These are phyloP conservation scores for Diplocarpon mali DNA, from an alignment of 2,329 filamentous ascomycete species.

Conservation along the genomic window DNA sequence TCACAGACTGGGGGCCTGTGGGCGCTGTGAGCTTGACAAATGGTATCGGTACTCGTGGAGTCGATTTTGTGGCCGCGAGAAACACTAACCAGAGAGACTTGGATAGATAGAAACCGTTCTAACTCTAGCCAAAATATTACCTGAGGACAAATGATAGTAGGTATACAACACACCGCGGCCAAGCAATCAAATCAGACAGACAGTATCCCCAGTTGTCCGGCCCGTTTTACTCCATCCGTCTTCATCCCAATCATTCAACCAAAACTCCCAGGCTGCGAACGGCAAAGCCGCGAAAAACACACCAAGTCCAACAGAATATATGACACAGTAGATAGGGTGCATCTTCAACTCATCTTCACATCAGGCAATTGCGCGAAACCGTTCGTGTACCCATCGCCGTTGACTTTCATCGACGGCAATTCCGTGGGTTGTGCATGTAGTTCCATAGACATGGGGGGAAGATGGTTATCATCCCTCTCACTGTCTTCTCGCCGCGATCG, in stretches of 20 bases:
- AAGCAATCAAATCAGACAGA: not conserved
- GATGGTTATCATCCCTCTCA: constrained; percentile 8
- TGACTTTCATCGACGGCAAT: constrained; percentile 9
- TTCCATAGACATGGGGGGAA: not conserved
- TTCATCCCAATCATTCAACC: not conserved
- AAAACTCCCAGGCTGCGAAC: not conserved
- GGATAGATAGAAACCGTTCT: not conserved
- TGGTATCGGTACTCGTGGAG: too few species aligned
- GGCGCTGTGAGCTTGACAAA: too few species aligned
- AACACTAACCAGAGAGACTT: too few species aligned
- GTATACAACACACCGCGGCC: not conserved
- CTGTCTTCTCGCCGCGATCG: constrained; percentile 26
- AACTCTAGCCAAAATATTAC: not conserved
- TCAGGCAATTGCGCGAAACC: not conserved
- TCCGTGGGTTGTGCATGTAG: constrained; percentile 5
- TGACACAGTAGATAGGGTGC: not conserved
- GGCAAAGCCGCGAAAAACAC: not conserved
- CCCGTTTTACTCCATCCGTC: not conserved
- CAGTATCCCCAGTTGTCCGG: not conserved
- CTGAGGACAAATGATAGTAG: not conserved
- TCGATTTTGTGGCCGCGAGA: too few species aligned
- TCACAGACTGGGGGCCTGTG: too few species aligned
- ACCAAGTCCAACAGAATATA: not conserved
- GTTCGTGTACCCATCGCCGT: not conserved
- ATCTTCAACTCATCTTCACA: not conserved